Conservation (phyloP, 352 stramenopile species). For the Pythium brachiatum region DNA sequence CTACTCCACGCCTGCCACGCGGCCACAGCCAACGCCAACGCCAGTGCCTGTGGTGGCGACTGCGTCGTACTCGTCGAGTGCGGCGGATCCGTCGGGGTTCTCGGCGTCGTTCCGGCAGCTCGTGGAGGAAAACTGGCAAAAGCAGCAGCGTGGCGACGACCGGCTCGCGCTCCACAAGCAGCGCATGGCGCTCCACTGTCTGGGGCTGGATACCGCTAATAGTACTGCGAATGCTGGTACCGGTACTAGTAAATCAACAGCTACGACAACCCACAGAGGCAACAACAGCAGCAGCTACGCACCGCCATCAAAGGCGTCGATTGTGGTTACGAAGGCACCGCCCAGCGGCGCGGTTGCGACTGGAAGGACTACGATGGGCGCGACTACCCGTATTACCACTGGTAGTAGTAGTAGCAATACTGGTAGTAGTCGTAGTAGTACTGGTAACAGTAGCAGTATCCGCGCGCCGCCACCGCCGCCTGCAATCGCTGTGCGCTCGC, state of each 20-base stretch:
- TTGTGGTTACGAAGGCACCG: neutral
- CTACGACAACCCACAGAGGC: neutral
- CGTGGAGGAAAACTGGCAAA: conserved; percentile 58
- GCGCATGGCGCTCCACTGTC: conserved; percentile 41
- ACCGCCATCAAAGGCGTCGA: neutral
- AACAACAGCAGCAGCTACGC: neutral
- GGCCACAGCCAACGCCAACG: neutral
- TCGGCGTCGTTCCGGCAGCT: conserved; percentile 46
- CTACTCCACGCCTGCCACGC: neutral
- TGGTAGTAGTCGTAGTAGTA: neutral
- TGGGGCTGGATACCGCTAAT: conserved; percentile 34
- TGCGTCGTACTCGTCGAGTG: neutral
- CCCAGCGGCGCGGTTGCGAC: neutral
- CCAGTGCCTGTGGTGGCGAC: neutral
- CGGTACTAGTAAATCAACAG: neutral
- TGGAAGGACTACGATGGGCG: neutral
- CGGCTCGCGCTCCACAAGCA: conserved; percentile 32
- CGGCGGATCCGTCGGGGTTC: conserved; percentile 49
- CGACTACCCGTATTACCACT: neutral
- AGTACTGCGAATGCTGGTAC: neutral
- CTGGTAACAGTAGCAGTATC: neutral
- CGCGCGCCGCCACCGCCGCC: conserved; percentile 9
- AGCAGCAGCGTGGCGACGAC: conserved; percentile 21
- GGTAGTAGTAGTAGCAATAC: neutral
- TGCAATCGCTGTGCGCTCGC: neutral